Conservation (phyloP, 805 yeast species). For the Myxozyma monticola region DNA sequence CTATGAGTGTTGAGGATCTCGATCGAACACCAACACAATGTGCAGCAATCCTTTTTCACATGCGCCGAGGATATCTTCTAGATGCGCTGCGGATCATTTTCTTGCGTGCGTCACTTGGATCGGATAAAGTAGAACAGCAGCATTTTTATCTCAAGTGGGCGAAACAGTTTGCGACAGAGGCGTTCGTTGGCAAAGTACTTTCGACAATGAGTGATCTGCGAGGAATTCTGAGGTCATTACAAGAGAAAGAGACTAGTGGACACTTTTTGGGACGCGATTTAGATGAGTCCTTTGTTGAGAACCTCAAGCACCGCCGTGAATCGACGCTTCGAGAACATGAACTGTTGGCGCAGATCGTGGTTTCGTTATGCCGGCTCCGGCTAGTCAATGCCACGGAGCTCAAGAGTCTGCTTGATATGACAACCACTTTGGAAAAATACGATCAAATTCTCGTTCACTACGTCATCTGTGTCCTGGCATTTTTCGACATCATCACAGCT, state of each 20-base stretch:
- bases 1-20: constrained; percentile 42
- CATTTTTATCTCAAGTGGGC: constrained; percentile 18
- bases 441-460: constrained; percentile 66
- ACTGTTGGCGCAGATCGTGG: constrained; percentile 63
- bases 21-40: constrained; percentile 39
- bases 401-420: constrained; percentile 46
- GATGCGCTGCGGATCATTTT: constrained; percentile 42
- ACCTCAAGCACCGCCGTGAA: constrained; percentile 59
- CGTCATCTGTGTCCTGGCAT: constrained; percentile 46
- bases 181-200: constrained; percentile 48
- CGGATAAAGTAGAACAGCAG: constrained; percentile 1
- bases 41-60: constrained; percentile 67
- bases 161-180: constrained; percentile 11
- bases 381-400: constrained; percentile 40
- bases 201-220: constrained; percentile 61
- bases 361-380: constrained; percentile 45
- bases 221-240: constrained; percentile 52
- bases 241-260: constrained; percentile 51
- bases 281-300: constrained; percentile 49
- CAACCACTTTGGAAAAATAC: constrained; percentile 53
- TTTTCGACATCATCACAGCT: constrained; percentile 15
- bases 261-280: constrained; percentile 51
- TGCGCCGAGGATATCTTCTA: constrained; percentile 70
- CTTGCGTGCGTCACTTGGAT: constrained; percentile 11
- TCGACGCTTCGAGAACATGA: constrained; percentile 70